Evolutionary conservation across 2,329 filamentous ascomycete genomes (phyloP).

Genomic region (Didymosphaeria variabile): DNA sequence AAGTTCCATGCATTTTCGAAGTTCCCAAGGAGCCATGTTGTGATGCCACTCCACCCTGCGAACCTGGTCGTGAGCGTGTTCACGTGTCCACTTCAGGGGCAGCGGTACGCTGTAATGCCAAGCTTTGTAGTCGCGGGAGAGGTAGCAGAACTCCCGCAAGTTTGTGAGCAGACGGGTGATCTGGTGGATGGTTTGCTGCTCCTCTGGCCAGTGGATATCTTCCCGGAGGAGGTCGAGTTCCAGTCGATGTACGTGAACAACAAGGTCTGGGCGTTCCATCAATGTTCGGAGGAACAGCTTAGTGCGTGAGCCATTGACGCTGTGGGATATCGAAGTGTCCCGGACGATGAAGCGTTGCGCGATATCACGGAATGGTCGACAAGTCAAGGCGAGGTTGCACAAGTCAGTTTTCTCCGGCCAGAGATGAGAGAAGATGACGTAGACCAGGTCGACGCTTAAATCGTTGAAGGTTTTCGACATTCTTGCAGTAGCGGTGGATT

Average conservation of each 20-base stretch:
- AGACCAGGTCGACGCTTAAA: slow-evolving; percentile 18
- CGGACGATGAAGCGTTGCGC: slow-evolving; percentile 19
- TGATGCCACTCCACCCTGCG: slow-evolving; percentile 18
- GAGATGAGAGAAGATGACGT: slow-evolving; percentile 19
- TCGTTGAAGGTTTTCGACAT: slow-evolving; percentile 13
- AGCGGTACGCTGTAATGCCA: slow-evolving; percentile 17
- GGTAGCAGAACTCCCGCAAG: slow-evolving; percentile 17
- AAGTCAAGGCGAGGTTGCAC: slow-evolving; percentile 9
- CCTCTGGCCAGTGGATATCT: slow-evolving; percentile 16
- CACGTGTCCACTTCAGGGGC: slow-evolving; percentile 8
- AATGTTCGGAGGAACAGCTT: slow-evolving; percentile 18
- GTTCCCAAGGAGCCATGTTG: slow-evolving; percentile 13
- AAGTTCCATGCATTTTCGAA: slow-evolving; percentile 13
- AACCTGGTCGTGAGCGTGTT: slow-evolving; percentile 7
- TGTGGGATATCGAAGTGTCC: slow-evolving; percentile 11
- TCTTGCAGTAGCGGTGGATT: background rate
- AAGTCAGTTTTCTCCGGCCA: slow-evolving; percentile 12
- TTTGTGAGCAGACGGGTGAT: slow-evolving; percentile 14
- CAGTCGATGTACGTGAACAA: slow-evolving; percentile 17
- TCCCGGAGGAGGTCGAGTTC: slow-evolving; percentile 17
- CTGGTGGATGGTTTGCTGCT: slow-evolving; percentile 13
- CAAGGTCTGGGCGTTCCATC: slow-evolving; percentile 13
- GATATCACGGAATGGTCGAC: slow-evolving; percentile 15
- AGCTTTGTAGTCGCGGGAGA: slow-evolving; percentile 14
- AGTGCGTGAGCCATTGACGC: slow-evolving; percentile 10